These are phyloP conservation scores for Ceratocystis papillata DNA, from an alignment of 2,329 filamentous ascomycete genomes.

Conservation along the genomic window DNA sequence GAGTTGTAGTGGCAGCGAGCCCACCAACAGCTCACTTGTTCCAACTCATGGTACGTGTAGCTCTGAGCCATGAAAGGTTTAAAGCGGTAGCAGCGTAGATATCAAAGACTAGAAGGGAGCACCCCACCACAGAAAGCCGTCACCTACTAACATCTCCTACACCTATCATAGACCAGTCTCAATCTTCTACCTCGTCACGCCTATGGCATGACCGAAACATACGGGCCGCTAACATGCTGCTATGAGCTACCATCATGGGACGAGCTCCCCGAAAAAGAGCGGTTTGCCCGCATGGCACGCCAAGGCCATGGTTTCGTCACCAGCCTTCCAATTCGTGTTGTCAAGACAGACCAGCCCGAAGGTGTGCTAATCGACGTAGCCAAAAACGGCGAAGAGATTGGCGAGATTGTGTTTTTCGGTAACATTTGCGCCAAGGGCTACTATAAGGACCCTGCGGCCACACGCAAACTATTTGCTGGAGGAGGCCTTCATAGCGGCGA, in stretches of 20 bases:
- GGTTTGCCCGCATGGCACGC: constrained; percentile 80
- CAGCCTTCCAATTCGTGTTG: constrained; percentile 66
- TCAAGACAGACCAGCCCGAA: constrained; percentile 65
- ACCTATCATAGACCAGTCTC: constrained; percentile 37
- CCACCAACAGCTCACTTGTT: constrained; percentile 86
- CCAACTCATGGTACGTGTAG: constrained; percentile 63
- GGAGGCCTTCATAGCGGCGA: constrained; percentile 84
- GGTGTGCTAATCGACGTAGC: constrained; percentile 41
- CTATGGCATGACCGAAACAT: constrained; percentile 81
- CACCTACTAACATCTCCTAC: neutral
- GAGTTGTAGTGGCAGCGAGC: constrained; percentile 84
- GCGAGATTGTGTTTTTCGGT: constrained; percentile 65
- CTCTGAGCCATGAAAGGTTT: neutral
- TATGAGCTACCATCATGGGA: constrained; percentile 84
- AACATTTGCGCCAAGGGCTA: constrained; percentile 92
- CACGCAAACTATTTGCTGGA: constrained; percentile 74
- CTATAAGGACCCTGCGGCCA: constrained; percentile 80
- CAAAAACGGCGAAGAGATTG: constrained; percentile 41
- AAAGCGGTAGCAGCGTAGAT: neutral
- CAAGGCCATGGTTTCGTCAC: constrained; percentile 89
- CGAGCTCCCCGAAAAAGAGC: constrained; percentile 58
- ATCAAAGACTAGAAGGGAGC: constrained; percentile 15
- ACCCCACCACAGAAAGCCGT: neutral
- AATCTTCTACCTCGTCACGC: constrained; percentile 89
- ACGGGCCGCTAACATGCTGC: constrained; percentile 89